Percentiles rank a stretch among this genome's conserved stretches.
Conservation (phyloP, 1,284 basidiomycete genomes). For the Ustilago shanxiensis region DNA sequence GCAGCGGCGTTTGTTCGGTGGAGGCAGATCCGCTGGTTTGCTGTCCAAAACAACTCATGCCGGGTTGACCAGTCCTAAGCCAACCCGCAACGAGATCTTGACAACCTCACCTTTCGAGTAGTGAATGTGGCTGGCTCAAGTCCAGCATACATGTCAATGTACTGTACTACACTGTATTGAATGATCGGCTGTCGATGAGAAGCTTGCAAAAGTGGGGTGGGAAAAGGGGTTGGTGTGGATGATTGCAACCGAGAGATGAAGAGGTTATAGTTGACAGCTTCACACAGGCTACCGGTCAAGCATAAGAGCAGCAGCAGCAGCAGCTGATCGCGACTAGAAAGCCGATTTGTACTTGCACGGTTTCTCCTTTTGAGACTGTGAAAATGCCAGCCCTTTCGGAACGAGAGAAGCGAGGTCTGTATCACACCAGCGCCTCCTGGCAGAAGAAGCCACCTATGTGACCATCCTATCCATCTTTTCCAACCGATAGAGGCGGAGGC, state of each 20-base stretch:
- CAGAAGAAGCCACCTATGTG: conserved; percentile 3
- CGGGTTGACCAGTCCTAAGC: neutral
- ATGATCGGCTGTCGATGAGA: neutral
- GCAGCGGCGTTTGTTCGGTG: conserved; percentile 7
- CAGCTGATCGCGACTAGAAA: neutral
- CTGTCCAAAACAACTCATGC: neutral
- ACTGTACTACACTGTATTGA: too few species aligned
- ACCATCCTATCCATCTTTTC: too few species aligned
- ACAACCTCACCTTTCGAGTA: neutral
- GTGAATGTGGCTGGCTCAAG: neutral
- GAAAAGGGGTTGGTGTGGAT: neutral
- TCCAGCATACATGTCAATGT: neutral
- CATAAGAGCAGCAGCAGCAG: neutral
- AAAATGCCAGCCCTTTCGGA: neutral
- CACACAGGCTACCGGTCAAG: neutral
- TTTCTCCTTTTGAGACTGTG: neutral
- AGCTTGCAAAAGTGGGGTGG: neutral
- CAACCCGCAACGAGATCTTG: neutral
- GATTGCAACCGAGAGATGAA: neutral
- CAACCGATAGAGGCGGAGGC: neutral
- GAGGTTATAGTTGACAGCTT: neutral
- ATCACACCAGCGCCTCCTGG: neutral
- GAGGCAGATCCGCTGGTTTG: conserved; percentile 5
- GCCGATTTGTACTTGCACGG: neutral
- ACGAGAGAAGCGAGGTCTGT: neutral